Percentiles rank a stretch among this genome's conserved stretches.
Conservation (phyloP, 176 grass and related monocot genomes). For the Ampelocalamus luodianensis region DNA sequence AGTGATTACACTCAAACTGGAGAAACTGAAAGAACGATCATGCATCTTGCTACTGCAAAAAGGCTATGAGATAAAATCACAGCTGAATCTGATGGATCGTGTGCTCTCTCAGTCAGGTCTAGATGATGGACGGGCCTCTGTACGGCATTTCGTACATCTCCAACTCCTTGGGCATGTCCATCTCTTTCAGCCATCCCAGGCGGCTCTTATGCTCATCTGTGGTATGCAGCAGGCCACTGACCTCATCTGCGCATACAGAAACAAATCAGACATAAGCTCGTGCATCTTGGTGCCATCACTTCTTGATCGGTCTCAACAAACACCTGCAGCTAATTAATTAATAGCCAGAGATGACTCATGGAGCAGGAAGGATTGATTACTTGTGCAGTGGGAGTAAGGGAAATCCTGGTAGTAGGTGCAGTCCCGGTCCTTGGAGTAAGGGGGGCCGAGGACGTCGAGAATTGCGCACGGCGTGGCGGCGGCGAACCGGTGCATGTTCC, state of each 20-base stretch:
- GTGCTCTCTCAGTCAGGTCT: not conserved
- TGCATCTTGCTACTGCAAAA: not conserved
- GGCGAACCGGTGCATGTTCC: slow-evolving; percentile 49
- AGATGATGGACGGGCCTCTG: slow-evolving; percentile 4
- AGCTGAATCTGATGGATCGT: not conserved
- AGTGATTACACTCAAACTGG: not conserved
- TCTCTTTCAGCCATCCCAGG: slow-evolving; percentile 71
- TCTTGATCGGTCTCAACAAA: not conserved
- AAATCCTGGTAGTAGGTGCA: slow-evolving; percentile 51
- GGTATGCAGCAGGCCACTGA: not conserved
- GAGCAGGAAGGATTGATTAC: not conserved
- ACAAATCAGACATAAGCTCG: not conserved
- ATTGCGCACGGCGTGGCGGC: slow-evolving; percentile 36
- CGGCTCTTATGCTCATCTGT: not conserved
- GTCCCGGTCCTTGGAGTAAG: slow-evolving; percentile 35
- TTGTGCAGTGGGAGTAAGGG: not conserved
- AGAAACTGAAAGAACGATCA: not conserved
- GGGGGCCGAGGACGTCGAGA: slow-evolving; percentile 44
- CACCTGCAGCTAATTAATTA: not conserved
- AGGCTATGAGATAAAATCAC: not conserved
- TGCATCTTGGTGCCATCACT: no score
- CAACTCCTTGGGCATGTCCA: slow-evolving; percentile 49
- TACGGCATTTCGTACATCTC: slow-evolving; percentile 42
- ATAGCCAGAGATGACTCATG: not conserved
- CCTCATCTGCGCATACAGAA: slow-evolving; percentile 9